Conservation (phyloP, 768 basidiomycete genomes). For the Lactifluus piperatus region DNA sequence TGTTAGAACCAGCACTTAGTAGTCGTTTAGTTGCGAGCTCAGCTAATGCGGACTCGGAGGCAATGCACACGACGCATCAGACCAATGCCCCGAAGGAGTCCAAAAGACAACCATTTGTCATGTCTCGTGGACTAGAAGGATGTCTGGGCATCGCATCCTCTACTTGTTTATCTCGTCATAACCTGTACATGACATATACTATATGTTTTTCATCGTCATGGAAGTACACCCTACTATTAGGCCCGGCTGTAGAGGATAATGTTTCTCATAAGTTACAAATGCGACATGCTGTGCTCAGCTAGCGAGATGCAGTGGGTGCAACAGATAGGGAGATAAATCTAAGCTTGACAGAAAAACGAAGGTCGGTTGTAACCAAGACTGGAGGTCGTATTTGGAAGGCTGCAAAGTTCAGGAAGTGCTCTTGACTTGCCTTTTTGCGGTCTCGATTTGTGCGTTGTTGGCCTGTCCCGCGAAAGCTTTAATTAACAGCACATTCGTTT, state of each 20-base stretch:
- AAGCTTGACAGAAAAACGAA: neutral
- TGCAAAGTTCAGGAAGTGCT: slow-evolving; percentile 11
- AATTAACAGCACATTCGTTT: neutral
- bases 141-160: too few relatives aligned
- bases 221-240: neutral
- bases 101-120: too few relatives aligned
- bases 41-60: too few relatives aligned
- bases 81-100: too few relatives aligned
- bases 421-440: slow-evolving; percentile 55
- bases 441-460: slow-evolving; percentile 84
- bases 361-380: neutral
- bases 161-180: neutral
- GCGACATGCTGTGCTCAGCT: neutral
- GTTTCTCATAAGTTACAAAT: slow-evolving; percentile 5
- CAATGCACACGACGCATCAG: too few relatives aligned
- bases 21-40: too few relatives aligned
- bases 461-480: slow-evolving; percentile 41
- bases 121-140: too few relatives aligned
- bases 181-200: neutral
- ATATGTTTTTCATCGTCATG: neutral
- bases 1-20: too few relatives aligned
- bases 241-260: neutral
- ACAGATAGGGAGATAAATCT: neutral
- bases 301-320: neutral
- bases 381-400: neutral